Base-by-base conservation (phyloP, 2,329 filamentous ascomycete genomes). In the Fusarium keratoplasticum region DNA sequence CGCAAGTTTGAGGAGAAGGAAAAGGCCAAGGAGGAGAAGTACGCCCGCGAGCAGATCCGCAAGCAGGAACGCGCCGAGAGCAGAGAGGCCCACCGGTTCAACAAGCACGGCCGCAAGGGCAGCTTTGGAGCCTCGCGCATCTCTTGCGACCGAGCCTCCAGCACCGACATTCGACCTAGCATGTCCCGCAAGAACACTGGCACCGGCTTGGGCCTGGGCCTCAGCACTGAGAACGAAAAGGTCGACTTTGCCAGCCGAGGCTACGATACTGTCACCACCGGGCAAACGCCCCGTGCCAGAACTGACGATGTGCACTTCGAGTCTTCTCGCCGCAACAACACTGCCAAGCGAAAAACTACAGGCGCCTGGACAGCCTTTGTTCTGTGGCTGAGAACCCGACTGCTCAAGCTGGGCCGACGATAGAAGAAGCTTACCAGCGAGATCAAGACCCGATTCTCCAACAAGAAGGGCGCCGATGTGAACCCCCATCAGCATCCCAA, bases 1-100 rank as follows among this genome's bases (percentile, higher is more conserved):
- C 88, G 89, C 75, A 90, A 89, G 77, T 92, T 92, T 71, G 87
- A 91, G 77, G 88, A 90, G 78, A 89, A 88, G 78, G 89, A 92
- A 80, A 85, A 85, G 18, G 83, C 83, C 62, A 92, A 92, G 81
- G 87, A 91, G 38, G 90, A 91, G 78, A 91, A 91, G 77, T 89
- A 89, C 58, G 89, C 88, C 18, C 87, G 87, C 14, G 88, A 91
- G 74, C 86, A 90, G 82, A 85, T 88, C 66, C 86, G 85, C 71
- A 89, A 88, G 69, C 86, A 87, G 38, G 89, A 91, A 78, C 89
- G 89, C 55, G 86, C 86, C n/a, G 87, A 89, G 65, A 86, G 84
- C 76, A 90, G 87, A 77, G 89, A 90, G 69, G 88, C 88, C 1
- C 84, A 84, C 40, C 85, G 86, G 66, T 80, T 86, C 11, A 89